Base-by-base conservation (phyloP, 2,329 filamentous ascomycete genomes). In the Cercospora sp. region DNA sequence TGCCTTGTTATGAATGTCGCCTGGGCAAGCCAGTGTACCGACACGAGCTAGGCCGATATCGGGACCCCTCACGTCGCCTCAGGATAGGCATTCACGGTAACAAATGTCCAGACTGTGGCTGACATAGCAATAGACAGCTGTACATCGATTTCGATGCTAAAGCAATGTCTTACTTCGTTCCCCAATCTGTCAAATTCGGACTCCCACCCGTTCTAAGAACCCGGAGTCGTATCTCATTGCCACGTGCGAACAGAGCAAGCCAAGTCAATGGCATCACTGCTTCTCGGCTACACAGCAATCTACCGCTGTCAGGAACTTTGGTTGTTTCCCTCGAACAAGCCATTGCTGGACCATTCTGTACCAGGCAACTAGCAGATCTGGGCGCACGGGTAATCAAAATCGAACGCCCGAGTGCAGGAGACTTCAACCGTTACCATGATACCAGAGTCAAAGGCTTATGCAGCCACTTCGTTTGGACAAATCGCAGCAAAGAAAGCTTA, bases 401-500 rank as follows among this genome's bases (percentile, higher is more conserved):
- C 55, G 82, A 83, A 65, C 75, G 82, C 66, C 75, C 57, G 28
- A 73, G 64, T 51, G 68, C 51, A 68, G 76, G 74, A 63, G 75
- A 75, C 67, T 63, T 76, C 71, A 74, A 74, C 55, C 71, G 73
- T 30, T 42, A 73, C 59, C 73, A 76, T 66, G 74, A 75, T 66
- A 63, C 60, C n/a, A 65, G 74, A 30, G 71, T 75, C 48, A 72
- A 72, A 33, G 73, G 71, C 4, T 67, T 71, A 18, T 74, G 72
- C 67, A 71, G 67, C 2, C 73, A 76, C 48, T 75, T 76, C 64
- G 71, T 74, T 60, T 76, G 74, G 74, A 75, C 73, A 12, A 97
- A 97, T 77, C 91, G 95, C 61, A 97, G 97, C 81, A 99, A 99
- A 79, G 96, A 94, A 78, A 97, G 93, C 0, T 80, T 98, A 1